phyloP scores from a whole-genome alignment of 768 basidiomycete genomes.

The Hericium erinaceus region DNA sequence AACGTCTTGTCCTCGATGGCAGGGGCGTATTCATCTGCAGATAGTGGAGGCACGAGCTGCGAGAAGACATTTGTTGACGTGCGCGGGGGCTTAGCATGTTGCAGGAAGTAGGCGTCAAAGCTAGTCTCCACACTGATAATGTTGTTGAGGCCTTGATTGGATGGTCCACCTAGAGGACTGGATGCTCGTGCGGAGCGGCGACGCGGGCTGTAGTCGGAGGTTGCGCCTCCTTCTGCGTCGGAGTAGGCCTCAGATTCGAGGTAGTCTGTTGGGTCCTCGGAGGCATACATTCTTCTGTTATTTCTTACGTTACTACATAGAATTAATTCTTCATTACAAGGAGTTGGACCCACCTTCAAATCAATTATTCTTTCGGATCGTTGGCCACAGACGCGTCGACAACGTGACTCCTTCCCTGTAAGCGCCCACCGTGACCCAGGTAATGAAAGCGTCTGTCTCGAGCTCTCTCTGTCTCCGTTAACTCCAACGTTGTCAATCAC shows the following conservation, averaged over 20 bases:
- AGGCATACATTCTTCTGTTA: neutral
- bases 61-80: conserved; percentile 61
- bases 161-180: neutral
- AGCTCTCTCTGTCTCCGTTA: no score
- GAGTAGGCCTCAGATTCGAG: neutral
- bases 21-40: conserved; percentile 10
- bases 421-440: no score
- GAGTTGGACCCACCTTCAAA: neutral
- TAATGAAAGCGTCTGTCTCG: no score
- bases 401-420: neutral
- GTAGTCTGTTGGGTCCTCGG: neutral
- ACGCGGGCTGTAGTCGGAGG: neutral
- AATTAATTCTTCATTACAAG: neutral
- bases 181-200: neutral
- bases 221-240: neutral
- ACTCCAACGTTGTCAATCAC: no score
- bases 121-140: conserved; percentile 28
- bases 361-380: neutral
- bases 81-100: conserved; percentile 48
- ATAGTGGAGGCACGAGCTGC: neutral
- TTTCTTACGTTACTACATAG: neutral
- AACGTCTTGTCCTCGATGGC: conserved; percentile 11
- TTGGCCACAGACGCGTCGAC: neutral
- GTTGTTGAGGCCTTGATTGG: neutral
- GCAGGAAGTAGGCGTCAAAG: conserved; percentile 82